Conservation (phyloP, 805 yeast genomes). For the Barnettozyma pratensis region DNA sequence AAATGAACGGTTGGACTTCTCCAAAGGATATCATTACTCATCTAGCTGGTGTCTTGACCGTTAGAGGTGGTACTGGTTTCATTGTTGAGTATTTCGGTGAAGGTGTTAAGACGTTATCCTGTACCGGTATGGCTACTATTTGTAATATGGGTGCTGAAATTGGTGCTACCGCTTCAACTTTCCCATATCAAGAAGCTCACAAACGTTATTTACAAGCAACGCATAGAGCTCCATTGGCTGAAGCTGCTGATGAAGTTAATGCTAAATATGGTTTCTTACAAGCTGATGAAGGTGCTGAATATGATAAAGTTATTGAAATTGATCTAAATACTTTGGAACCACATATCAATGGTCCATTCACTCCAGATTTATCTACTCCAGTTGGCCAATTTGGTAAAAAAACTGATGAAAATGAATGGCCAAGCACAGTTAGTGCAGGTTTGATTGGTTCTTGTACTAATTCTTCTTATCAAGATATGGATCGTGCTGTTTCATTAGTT, state of each 20-base stretch:
- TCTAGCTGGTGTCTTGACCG: conserved; percentile 89
- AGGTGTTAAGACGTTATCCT: conserved; percentile 82
- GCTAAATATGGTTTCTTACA: conserved; percentile 55
- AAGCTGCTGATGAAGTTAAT: conserved; percentile 62
- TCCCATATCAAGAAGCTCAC: conserved; percentile 88
- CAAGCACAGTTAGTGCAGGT: conserved; percentile 81
- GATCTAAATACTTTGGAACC: conserved; percentile 87
- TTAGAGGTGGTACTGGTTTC: conserved; percentile 96
- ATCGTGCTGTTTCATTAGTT: conserved; percentile 88
- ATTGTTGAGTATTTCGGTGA: conserved; percentile 96
- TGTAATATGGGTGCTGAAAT: conserved; percentile 99
- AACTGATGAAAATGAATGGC: conserved; percentile 78
- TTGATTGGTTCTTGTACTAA: conserved; percentile 97
- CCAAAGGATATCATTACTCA: conserved; percentile 95
- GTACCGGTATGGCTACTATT: conserved; percentile 99
- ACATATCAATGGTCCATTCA: conserved; percentile 95
- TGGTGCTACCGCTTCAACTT: conserved; percentile 96
- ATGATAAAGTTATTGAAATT: conserved; percentile 89
- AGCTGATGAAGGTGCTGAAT: conserved; percentile 86
- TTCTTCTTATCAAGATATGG: conserved; percentile 98
- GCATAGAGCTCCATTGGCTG: conserved; percentile 76
- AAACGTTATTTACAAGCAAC: conserved; percentile 78
- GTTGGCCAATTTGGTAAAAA: conserved; percentile 73
- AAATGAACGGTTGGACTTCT: conserved; percentile 88
- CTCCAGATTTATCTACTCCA: conserved; percentile 96